Evolutionary conservation across 495 filamentous ascomycete genomes (phyloP).

Genomic region (Neurospora terricola): DNA sequence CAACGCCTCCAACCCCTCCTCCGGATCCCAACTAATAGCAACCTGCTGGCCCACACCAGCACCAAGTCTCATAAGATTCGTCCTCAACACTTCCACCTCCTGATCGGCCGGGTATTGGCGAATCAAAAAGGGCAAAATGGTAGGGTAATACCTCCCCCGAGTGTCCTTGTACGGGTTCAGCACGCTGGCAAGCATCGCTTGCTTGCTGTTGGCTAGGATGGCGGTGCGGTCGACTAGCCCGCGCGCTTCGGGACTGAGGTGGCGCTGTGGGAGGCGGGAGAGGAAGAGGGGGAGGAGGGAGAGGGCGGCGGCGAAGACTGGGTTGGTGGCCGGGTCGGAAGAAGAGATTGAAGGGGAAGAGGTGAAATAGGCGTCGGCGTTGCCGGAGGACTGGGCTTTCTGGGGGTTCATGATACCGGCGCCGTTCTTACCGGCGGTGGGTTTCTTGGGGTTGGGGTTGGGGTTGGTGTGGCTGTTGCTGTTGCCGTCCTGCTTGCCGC

Average conservation of each 20-base stretch:
- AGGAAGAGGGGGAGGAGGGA: slow-evolving; percentile 53
- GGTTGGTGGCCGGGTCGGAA: slow-evolving; percentile 40
- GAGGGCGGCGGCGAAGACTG: slow-evolving; percentile 34
- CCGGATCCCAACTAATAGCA: slow-evolving; percentile 26
- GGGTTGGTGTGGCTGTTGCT: background rate
- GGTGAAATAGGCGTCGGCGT: slow-evolving; percentile 32
- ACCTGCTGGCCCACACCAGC: slow-evolving; percentile 44
- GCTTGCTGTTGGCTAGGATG: slow-evolving; percentile 53
- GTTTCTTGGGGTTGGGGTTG: slow-evolving; percentile 1
- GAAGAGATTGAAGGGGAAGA: slow-evolving; percentile 30
- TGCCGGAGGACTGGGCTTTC: slow-evolving; percentile 22
- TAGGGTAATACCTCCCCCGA: slow-evolving; percentile 48
- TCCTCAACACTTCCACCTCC: slow-evolving; percentile 57
- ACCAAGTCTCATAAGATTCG: slow-evolving; percentile 33
- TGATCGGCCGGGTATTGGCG: slow-evolving; percentile 47
- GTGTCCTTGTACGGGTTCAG: slow-evolving; percentile 58
- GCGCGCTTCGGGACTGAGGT: slow-evolving; percentile 53
- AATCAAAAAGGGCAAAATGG: slow-evolving; percentile 68
- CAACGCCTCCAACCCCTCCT: slow-evolving; percentile 4
- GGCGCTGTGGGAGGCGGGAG: slow-evolving; percentile 47
- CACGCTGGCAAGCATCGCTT: slow-evolving; percentile 67
- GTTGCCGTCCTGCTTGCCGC: background rate
- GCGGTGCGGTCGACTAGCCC: slow-evolving; percentile 68
- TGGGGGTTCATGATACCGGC: slow-evolving; percentile 4
- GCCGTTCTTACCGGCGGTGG: slow-evolving; percentile 10